phyloP scores from a whole-genome alignment of 305 asterid genomes.

The Nicotiana rustica region DNA sequence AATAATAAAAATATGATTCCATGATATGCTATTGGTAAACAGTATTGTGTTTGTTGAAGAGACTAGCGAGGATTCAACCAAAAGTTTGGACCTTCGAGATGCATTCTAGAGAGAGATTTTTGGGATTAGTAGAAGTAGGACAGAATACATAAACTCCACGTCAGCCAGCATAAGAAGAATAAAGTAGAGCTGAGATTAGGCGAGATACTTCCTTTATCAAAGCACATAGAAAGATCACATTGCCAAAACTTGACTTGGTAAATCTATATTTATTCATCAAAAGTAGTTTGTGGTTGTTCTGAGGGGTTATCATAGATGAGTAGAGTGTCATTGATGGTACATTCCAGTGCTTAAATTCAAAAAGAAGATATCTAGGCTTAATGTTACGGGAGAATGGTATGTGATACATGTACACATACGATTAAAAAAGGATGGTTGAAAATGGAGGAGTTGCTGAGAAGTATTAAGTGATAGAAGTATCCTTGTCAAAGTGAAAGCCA shows the following conservation, averaged over 20 bases:
- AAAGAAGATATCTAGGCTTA: neutral
- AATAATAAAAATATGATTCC: no score
- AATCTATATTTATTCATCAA: neutral
- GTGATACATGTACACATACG: neutral
- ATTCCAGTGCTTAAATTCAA: neutral
- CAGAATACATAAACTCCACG: neutral
- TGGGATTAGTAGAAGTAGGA: neutral
- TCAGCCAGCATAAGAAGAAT: neutral
- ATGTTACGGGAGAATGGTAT: neutral
- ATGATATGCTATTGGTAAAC: neutral
- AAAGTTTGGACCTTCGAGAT: slow-evolving; percentile 6
- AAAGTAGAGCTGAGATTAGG: neutral
- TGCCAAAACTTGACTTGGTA: neutral
- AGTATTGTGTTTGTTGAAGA: neutral
- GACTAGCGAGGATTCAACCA: neutral
- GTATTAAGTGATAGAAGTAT: neutral
- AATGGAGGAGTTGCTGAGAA: slow-evolving; percentile 7
- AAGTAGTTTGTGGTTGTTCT: neutral
- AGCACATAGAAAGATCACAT: slow-evolving; percentile 24
- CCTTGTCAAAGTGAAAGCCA: slow-evolving; percentile 5
- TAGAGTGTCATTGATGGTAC: neutral
- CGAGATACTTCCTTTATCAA: neutral
- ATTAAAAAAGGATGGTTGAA: slow-evolving; percentile 14
- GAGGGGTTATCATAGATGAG: slow-evolving; percentile 12
- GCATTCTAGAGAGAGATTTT: slow-evolving; percentile 9